A percentile compares a stretch with the other conserved stretches of the same genome.
phyloP scores from a whole-genome alignment of 257 asterid genomes.

The Plantago elongata region DNA sequence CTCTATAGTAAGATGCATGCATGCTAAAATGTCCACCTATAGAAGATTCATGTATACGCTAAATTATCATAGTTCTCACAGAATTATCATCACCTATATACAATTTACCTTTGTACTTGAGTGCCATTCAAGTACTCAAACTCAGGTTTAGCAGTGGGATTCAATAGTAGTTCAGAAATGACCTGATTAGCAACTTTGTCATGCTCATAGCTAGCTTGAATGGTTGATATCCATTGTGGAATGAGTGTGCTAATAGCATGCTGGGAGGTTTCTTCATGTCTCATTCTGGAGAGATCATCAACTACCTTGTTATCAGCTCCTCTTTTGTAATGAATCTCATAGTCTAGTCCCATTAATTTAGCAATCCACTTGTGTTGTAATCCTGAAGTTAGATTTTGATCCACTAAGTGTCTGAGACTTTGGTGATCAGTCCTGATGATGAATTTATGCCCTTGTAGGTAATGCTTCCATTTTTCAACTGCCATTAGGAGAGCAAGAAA shows the following conservation, averaged over 20 bases:
- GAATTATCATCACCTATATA: not conserved
- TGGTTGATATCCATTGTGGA: not conserved
- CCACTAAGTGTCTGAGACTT: not conserved
- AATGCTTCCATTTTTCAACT: not conserved
- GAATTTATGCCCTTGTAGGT: not conserved
- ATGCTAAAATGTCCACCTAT: not conserved
- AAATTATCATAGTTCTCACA: not conserved
- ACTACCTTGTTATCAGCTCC: not conserved
- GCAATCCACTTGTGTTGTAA: conserved; percentile 12
- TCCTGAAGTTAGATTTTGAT: not conserved
- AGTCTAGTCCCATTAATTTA: not conserved
- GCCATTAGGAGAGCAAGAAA: not conserved
- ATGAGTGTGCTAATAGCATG: not conserved
- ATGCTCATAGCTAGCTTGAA: not conserved
- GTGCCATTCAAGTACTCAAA: not conserved
- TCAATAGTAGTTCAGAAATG: not conserved
- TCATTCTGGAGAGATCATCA: not conserved
- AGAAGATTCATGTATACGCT: not conserved
- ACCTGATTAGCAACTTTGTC: not conserved
- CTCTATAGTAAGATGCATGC: not conserved
- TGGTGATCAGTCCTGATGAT: conserved; percentile 5
- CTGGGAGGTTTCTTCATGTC: not conserved
- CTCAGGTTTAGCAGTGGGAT: not conserved
- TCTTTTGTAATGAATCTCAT: not conserved
- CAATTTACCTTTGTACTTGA: not conserved